These are phyloP conservation scores for Acer saccharum DNA, from an alignment of 345 rosid genomes.

Conservation along the genomic window DNA sequence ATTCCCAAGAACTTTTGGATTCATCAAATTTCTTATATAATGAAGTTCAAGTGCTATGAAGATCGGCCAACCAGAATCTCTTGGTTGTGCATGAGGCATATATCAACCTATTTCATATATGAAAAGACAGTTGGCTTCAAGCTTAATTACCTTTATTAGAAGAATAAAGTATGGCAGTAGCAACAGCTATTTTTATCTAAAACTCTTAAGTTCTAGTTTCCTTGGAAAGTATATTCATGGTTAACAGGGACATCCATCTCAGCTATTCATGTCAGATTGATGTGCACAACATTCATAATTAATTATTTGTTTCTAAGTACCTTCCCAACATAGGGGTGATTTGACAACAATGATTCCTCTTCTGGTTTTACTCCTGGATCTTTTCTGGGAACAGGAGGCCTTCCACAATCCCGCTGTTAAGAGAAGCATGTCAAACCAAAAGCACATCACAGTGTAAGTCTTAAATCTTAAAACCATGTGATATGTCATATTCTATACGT, in stretches of 20 bases:
- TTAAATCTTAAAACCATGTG: background rate
- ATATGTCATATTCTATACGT: background rate
- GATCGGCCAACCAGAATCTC: background rate
- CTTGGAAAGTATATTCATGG: background rate
- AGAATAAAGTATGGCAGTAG: background rate
- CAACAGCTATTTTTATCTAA: background rate
- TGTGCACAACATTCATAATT: background rate
- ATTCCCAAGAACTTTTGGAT: background rate
- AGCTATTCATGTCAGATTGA: background rate
- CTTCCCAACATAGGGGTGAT: constrained; percentile 94
- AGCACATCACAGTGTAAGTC: background rate
- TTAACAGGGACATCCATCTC: background rate
- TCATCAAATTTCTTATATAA: background rate
- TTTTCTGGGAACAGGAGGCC: constrained; percentile 87
- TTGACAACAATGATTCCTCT: constrained; percentile 78
- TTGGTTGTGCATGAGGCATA: background rate
- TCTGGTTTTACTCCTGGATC: constrained; percentile 76
- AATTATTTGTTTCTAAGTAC: constrained; percentile 34
- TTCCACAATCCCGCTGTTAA: constrained; percentile 84
- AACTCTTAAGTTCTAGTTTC: background rate
- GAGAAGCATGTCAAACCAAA: constrained; percentile 15
- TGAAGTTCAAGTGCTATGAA: background rate
- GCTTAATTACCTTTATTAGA: background rate
- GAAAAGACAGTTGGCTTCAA: background rate
- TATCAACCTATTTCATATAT: background rate